Evolutionary conservation across 345 rosid species (phyloP).

Genomic region (Citrus maxima): DNA sequence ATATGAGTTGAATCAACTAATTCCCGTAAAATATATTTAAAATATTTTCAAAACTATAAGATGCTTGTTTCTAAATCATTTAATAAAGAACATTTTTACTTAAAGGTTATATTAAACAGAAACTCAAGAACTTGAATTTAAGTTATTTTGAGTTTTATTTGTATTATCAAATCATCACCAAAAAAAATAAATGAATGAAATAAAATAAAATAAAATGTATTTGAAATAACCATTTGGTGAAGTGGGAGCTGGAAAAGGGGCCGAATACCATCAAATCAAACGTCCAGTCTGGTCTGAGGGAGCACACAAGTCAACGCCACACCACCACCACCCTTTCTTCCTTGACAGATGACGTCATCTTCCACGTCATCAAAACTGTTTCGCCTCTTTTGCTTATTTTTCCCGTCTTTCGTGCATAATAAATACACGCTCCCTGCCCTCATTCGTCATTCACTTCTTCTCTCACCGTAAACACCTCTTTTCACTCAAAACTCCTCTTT

Average conservation of each 20-base stretch:
- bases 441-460: no score
- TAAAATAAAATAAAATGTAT: neutral
- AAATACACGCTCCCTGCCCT: slow-evolving; percentile 19
- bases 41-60: no score
- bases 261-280: neutral
- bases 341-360: slow-evolving; percentile 23
- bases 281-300: neutral
- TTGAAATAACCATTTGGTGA: no score
- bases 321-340: neutral
- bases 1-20: no score
- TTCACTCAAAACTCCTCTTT: neutral
- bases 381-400: neutral
- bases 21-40: no score
- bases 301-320: slow-evolving; percentile 42
- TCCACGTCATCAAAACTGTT: slow-evolving; percentile 35
- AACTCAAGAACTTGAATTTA: no score
- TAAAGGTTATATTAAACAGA: no score
- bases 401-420: slow-evolving; percentile 21
- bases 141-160: no score
- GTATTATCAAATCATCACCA: no score
- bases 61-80: no score
- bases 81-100: no score
- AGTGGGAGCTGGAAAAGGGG: neutral
- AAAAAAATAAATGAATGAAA: neutral
- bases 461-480: neutral